Percentiles rank a stretch among this genome's conserved stretches.
These are phyloP conservation scores for Aspergillus conjunctus DNA, from an alignment of 495 filamentous ascomycete genomes.

Conservation along the genomic window DNA sequence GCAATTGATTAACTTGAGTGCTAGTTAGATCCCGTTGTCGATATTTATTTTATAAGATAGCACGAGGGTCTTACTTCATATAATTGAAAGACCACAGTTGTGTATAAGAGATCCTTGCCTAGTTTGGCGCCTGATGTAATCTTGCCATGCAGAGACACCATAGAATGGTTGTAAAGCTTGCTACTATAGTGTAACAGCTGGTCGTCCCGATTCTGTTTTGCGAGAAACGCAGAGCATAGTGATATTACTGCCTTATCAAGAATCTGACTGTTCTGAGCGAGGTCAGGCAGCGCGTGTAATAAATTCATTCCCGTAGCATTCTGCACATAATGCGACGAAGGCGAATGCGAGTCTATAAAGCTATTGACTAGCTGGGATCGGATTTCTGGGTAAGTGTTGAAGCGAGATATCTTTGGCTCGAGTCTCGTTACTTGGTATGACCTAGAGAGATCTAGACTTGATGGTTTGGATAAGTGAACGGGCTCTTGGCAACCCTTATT, in stretches of 20 bases:
- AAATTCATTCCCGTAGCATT: slow-evolving; percentile 19
- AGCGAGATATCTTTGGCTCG: slow-evolving; percentile 20
- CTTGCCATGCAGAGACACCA: slow-evolving; percentile 23
- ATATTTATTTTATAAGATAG: neutral
- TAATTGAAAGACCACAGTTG: slow-evolving; percentile 31
- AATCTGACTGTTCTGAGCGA: slow-evolving; percentile 20
- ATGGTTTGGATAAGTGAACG: slow-evolving; percentile 11
- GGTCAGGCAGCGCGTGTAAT: slow-evolving; percentile 20
- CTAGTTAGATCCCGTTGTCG: slow-evolving; percentile 3
- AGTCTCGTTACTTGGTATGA: slow-evolving; percentile 2
- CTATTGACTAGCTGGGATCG: slow-evolving; percentile 22
- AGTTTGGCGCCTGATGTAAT: slow-evolving; percentile 22
- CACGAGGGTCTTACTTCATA: slow-evolving; percentile 27
- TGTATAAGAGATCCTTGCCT: slow-evolving; percentile 29
- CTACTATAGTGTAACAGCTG: slow-evolving; percentile 27
- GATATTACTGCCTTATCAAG: slow-evolving; percentile 28
- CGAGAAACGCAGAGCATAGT: slow-evolving; percentile 27
- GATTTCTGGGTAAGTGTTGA: slow-evolving; percentile 22
- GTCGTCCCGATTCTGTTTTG: slow-evolving; percentile 24
- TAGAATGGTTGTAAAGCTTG: slow-evolving; percentile 26
- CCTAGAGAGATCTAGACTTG: neutral
- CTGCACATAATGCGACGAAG: slow-evolving; percentile 5
- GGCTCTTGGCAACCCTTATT: slow-evolving; percentile 7
- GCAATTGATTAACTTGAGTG: slow-evolving; percentile 29
- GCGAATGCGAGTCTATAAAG: slow-evolving; percentile 23